Evolutionary conservation across 441 rosid species (phyloP), one percentile per base, ranked within the genome.

Genomic region (Euphorbia schlechtendalii): DNA sequence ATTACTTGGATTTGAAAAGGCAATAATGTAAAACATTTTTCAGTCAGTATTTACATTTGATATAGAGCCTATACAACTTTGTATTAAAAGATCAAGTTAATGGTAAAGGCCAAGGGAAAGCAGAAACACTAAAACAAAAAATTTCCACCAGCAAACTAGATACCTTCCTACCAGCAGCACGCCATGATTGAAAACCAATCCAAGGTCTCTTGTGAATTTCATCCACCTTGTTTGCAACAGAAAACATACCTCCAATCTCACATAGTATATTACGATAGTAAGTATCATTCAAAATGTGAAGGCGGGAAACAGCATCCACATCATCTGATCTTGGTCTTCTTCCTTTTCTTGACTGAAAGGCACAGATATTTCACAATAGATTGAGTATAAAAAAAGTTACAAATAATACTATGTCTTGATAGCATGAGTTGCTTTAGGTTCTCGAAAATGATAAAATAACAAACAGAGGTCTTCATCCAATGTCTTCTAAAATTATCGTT

Each of bases 101-200:
- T 24, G 17, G 25, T 25, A 28, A 43, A 2, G 20, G 14, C 27
- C 49, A 55, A 10, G 2, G 4, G 10, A 7, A 41, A 65, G 58
- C 67, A 61, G 28, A 56, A 66, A 25, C 14, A 70, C 62, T 36
- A 38, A 2, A 64, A 69, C 38, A 51, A n/a, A 30, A 59, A 62
- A 65, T 43, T 51, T 21, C 38, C 61, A 71, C 58, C 53, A 59
- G 32, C 25, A 49, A 56, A 30, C 71, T 64, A 75, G 76, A 70
- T 95, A 95, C 98, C 99, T 92, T 87, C 82, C 94, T 84, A 82
- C 96, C 98, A 71, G 95, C 82, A 75, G 98, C 92, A 70, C 81
- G 89, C 92, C 99, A 94, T 70, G 99, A 89, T 71, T 89, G 96
- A 80, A 94, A 94, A 63, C 99, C 99, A 74, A 95, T 95, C 99